Percentiles rank a stretch among this genome's conserved stretches.
phyloP scores from a whole-genome alignment of 805 yeast species.

The Grigorovia yakushimaensis region DNA sequence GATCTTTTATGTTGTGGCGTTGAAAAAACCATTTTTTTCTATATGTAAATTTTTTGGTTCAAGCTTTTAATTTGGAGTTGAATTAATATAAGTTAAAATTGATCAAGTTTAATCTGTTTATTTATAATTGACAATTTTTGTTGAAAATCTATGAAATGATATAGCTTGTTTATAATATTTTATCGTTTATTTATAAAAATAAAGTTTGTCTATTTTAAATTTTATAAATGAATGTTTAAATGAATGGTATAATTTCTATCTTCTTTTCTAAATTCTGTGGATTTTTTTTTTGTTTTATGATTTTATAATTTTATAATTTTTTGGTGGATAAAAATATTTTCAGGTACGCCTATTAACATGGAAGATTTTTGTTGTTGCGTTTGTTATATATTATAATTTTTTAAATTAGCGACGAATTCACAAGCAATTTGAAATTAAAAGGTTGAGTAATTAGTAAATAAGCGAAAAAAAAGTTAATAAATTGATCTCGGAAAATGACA shows the following conservation, averaged over 20 bases:
- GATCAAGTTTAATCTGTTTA: too few species aligned
- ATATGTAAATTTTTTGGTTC: too few species aligned
- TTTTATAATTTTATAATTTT: too few species aligned
- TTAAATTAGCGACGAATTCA: too few species aligned
- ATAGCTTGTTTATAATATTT: not conserved
- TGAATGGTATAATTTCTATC: not conserved
- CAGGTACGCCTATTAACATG: not conserved
- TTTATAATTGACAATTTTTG: too few species aligned
- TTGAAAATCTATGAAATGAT: too few species aligned
- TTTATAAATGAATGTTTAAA: not conserved
- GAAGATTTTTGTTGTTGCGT: not conserved
- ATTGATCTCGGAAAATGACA: not conserved
- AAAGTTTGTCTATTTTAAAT: not conserved
- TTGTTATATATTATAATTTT: not conserved
- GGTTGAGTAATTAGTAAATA: not conserved
- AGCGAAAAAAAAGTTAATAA: too few species aligned
- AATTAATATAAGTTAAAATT: too few species aligned
- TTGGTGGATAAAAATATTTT: not conserved
- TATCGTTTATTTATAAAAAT: not conserved
- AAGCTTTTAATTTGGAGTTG: too few species aligned
- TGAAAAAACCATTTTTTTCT: conserved; percentile 2
- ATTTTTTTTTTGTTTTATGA: too few species aligned
- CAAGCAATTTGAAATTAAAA: too few species aligned
- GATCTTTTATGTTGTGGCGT: conserved; percentile 12
- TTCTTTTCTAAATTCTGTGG: not conserved